Base-by-base conservation (phyloP, 2,329 filamentous ascomycete genomes). In the Hypoxylon sp. region DNA sequence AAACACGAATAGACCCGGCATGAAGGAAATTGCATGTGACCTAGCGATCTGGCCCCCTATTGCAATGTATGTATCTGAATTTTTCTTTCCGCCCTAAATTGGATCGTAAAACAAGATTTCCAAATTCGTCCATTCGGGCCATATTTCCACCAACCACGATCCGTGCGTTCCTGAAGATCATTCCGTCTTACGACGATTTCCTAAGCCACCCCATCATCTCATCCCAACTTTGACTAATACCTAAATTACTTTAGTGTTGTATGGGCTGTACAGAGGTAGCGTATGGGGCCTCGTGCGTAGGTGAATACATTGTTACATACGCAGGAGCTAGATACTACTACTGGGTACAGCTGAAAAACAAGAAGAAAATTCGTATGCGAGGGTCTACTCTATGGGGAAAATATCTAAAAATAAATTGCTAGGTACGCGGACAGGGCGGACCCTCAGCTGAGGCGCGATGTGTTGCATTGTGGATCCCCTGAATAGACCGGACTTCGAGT, bases 131-230 rank as follows among this genome's bases (percentile, higher is more conserved):
- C 31, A 50, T 29, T 13, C n/a, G n/a, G 29, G 5, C 5, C 12
- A n/a, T 9, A 7, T 17, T 46, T 50, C n/a, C n/a, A 55, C 54
- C 54, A 57, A 57, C 50, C 50, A 57, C 29, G 21, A 31, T 26
- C 23, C 41, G 37, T 42, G 54, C 29, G 54, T 57, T 30, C 54
- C 54, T 57, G 54, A 43, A 53, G 54, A 57, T 53, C 53, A 36
- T 13, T n/a, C 7, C 4, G n/a, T 13, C 17, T 36, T 36, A 23
- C 17, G 32, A 17, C 17, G 8, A 9, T 9, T 8, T 12, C 27
- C 35, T 30, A 31, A 38, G 43, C 32, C 34, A 47, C 43, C 27
- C 26, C n/a, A 20, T n/a, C n/a, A n/a, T n/a, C n/a, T n/a, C n/a
- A n/a, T n/a, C 20, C 34, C 34, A 25, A 26, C 21, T 29, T n/a